Base-by-base conservation (phyloP, 1,139 yeast genomes). In the Lodderomyces oxycetoniae region DNA sequence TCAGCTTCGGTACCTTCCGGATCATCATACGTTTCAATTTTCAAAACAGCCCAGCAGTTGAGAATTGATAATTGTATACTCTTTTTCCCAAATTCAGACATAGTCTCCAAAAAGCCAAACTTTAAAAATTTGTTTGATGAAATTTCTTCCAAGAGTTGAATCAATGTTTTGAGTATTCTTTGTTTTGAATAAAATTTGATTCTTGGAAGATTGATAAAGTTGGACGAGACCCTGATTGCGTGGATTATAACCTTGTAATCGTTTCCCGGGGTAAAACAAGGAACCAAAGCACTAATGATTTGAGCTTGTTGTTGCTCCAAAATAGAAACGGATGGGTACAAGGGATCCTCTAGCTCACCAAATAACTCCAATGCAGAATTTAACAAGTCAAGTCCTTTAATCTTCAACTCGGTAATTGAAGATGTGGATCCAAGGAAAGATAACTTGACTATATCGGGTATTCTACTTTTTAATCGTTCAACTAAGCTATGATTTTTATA, bases 261-360 rank as follows among this genome's bases (percentile, higher is more conserved):
- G 36, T 88, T 80, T 17, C 80, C 88, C 3, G 73, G 65, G 28
- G 74, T 73, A 58, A 91, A 91, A n/a, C 95, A 87, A 0, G 97
- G 96, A 32, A 88, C 74, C 39, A 91, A 67, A 0, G 97, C 95
- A 42, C 95, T 81, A 9, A 87, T 82, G 12, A 91, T 84, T 48
- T 88, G 96, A 0, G 97, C 97, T 50, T 91, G 96, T 49, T 85
- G 95, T 55, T 88, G 96, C 47, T 86, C 95, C 38, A 91, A 63
- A 9, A 88, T 67, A 0, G 93, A 77, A 8, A 74, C 74, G 2
- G 79, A 79, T 0, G 85, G 80, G 47, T 80, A 82, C 30, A 82
- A 72, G 0, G 93, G 88, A 52, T 87, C 96, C 9, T 68, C 74
- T 38, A 79, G 60, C 38, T 77, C 74, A 10, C 87, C 86, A 53